Evolutionary conservation across 441 rosid genomes (phyloP), one percentile per base, ranked within the genome.

Genomic region (Pelargonium myrrhifolium): DNA sequence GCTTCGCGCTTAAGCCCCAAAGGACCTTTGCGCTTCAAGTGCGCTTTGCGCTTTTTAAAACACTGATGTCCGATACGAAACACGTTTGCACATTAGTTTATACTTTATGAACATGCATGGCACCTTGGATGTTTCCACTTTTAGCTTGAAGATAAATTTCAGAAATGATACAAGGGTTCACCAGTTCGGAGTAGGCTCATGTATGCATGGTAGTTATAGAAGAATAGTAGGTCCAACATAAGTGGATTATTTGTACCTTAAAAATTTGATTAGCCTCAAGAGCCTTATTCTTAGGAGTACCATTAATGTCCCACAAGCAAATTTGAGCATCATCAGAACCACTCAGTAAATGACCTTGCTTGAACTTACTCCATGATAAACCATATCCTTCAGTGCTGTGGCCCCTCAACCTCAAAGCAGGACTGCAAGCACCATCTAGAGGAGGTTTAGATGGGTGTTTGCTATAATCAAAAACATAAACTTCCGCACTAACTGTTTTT

Each of bases 271-370:
- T 82, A 58, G 96, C 97, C 75, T 93, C 97, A 9, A 93, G 89
- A 70, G 81, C 39, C 76, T 87, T 89, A 78, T 89, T 87, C 76
- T 89, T 87, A 9, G 93, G 89, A 62, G 90, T 67, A 9, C 86
- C 84, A 75, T 86, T 86, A 62, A 89, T 82, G 69, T 93, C 99
- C 99, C 99, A 93, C 70, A 91, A 68, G 74, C 99, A 93, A 71
- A 93, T 91, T 80, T 91, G 96, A 73, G 96, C 92, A 76, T 93
- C 99, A 79, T 93, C 93, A 73, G 97, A 89, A 65, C 97, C 97
- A 71, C 99, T 93, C 17, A 93, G 93, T 76, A 93, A 76, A 80
- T 89, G 86, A 17, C 99, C 99, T 59, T 78, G 80, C 86, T 85
- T 93, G 78, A 89, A 88, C 87, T 83, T 89, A 71, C 95, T 91